Evolutionary conservation across 176 grass and related monocot species (phyloP), one percentile per base, ranked within the genome.

Genomic region (Oryza punctata): DNA sequence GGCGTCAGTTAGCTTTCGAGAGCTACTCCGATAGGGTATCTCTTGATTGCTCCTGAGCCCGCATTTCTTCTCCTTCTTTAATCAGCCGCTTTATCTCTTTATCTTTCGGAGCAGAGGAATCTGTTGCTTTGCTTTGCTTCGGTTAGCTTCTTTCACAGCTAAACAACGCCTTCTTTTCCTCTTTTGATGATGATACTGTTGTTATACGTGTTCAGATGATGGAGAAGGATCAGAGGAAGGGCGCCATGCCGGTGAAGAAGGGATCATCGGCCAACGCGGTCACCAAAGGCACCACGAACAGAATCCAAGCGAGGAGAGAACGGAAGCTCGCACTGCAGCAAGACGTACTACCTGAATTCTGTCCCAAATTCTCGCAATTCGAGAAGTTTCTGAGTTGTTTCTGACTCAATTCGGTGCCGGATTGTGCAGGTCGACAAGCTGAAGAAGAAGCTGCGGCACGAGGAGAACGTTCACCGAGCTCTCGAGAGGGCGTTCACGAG

Each of bases 401-500:
- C 21, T 92, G 41, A 87, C 19, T 15, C 60, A 14, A 26, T 37
- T 23, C 80, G 54, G 19, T 43, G 66, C 61, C 19, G 72, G 69
- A 89, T 89, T 86, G 21, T 72, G 92, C 59, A 99, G 97, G 91
- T 99, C 40, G 93, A 96, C 61, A 99, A 94, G 85, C 90, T 99
- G 3, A 96, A 84, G 86, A 99, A 94, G 88, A 94, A 99, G 90
- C 91, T 99, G 35, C 81, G 91, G 19, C 91, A 96, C 78, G 97
- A 99, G 81, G 97, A 99, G 88, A 99, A 94, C 86, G 89, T 99
- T 69, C 97, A 99, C 85, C 92, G 97, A 77, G 97, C 97, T 76
- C 83, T 99, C 37, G 97, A 94, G 78, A 70, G 97, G 74, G 97
- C 97, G 25, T 96, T 99, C 84, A 99, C 97, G 52, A 79, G 97